These are phyloP conservation scores for Eremochloa ophiuroides DNA, from an alignment of 176 grass and related monocot genomes.

Conservation along the genomic window DNA sequence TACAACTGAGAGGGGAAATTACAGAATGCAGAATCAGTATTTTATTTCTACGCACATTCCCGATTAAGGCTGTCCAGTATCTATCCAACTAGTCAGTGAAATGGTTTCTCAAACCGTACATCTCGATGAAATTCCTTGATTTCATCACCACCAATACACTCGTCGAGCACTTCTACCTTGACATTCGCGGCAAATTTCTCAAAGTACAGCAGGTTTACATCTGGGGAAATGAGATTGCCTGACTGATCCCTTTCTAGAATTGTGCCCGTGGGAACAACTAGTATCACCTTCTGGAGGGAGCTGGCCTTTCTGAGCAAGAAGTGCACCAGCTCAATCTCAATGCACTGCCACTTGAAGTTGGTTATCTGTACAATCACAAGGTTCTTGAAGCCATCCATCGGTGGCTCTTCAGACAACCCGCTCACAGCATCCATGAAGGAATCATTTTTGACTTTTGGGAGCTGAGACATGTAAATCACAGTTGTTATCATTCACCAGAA, in stretches of 20 bases:
- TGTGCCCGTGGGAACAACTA: neutral
- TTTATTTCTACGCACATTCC: neutral
- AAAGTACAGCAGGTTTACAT: neutral
- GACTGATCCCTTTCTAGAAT: neutral
- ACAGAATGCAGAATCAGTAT: neutral
- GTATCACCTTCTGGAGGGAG: neutral
- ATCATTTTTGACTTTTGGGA: neutral
- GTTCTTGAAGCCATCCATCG: neutral
- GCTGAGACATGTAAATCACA: neutral
- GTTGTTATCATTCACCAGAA: neutral
- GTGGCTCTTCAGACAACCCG: neutral
- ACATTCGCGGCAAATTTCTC: neutral
- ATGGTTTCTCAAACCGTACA: neutral
- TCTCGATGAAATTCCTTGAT: neutral
- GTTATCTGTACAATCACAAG: neutral
- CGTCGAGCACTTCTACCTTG: neutral
- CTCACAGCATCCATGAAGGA: neutral
- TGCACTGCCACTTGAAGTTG: neutral
- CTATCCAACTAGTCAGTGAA: neutral
- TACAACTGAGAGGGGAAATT: neutral
- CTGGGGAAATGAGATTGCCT: neutral
- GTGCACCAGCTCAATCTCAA: neutral
- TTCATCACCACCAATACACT: neutral
- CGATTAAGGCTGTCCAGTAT: neutral
- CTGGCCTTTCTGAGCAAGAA: neutral